phyloP scores from a whole-genome alignment of 164 flowering plant species.

The Berberis thunbergii region DNA sequence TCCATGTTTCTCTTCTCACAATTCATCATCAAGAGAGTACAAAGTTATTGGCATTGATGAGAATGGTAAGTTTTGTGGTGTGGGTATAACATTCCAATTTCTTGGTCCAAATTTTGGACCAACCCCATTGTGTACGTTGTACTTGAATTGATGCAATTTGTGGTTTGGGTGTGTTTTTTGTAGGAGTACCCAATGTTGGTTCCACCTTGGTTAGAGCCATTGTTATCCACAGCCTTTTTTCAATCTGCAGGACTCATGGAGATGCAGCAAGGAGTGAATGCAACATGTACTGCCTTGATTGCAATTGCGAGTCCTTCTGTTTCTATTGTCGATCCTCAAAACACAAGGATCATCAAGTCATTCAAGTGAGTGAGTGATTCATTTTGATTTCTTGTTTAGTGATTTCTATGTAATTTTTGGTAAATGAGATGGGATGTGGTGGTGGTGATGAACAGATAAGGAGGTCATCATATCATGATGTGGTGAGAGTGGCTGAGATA shows the following conservation, averaged over 20 bases:
- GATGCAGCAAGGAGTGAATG: constrained; percentile 75
- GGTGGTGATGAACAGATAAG: constrained; percentile 45
- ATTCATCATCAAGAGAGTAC: background rate
- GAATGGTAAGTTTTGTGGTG: background rate
- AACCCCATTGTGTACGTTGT: background rate
- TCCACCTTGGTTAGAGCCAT: constrained; percentile 83
- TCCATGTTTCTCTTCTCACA: background rate
- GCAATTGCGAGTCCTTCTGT: constrained; percentile 65
- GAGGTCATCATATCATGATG: constrained; percentile 95
- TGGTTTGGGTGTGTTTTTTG: background rate
- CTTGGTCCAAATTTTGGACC: background rate
- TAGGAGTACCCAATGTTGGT: constrained; percentile 36
- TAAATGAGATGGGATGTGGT: background rate
- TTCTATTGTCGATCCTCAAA: constrained; percentile 66
- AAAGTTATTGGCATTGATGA: background rate
- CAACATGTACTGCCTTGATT: constrained; percentile 85
- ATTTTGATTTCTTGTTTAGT: background rate
- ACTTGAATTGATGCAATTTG: too few relatives aligned
- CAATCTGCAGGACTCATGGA: constrained; percentile 56
- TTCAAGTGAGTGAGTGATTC: constrained; percentile 48
- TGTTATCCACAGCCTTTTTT: constrained; percentile 59
- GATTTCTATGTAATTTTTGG: background rate
- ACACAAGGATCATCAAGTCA: constrained; percentile 76
- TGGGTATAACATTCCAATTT: background rate
- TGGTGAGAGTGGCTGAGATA: constrained; percentile 82